Conservation (phyloP, 1,284 basidiomycete genomes). For the Leccinum subrobustum region DNA sequence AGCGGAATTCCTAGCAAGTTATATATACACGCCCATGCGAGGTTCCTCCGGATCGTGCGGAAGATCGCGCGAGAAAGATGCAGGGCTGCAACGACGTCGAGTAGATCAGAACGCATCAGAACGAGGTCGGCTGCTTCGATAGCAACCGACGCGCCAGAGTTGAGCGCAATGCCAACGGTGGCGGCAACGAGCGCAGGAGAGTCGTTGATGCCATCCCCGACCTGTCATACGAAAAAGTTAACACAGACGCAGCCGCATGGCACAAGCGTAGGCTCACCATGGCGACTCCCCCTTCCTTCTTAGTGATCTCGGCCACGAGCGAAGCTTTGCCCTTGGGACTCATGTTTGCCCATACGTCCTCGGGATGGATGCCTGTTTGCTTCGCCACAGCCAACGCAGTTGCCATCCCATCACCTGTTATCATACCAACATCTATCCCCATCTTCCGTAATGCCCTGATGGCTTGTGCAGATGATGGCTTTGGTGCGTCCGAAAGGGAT, state of each 20-base stretch:
- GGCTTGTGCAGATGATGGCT: conserved; percentile 79
- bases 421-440: conserved; percentile 89
- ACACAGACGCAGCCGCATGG: neutral
- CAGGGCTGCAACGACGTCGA: conserved; percentile 96
- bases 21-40: conserved; percentile 92
- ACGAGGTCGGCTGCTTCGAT: conserved; percentile 98
- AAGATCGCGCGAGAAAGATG: conserved; percentile 91
- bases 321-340: conserved; percentile 91
- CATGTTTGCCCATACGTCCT: conserved; percentile 85
- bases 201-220: conserved; percentile 99
- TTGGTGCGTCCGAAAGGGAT: conserved; percentile 82
- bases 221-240: conserved; percentile 44
- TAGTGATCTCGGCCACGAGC: conserved; percentile 77
- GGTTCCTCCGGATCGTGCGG: conserved; percentile 84
- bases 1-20: conserved; percentile 96
- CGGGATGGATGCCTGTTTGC: conserved; percentile 61
- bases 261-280: conserved; percentile 61
- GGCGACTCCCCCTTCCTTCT: conserved; percentile 69
- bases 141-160: conserved; percentile 94
- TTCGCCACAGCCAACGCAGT: conserved; percentile 82
- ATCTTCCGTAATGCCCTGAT: conserved; percentile 77
- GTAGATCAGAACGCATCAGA: conserved; percentile 92
- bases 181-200: conserved; percentile 95
- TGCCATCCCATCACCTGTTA: conserved; percentile 87
- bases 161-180: conserved; percentile 94